Conservation (phyloP, 1,284 basidiomycete species). For the Boletus sp. region DNA sequence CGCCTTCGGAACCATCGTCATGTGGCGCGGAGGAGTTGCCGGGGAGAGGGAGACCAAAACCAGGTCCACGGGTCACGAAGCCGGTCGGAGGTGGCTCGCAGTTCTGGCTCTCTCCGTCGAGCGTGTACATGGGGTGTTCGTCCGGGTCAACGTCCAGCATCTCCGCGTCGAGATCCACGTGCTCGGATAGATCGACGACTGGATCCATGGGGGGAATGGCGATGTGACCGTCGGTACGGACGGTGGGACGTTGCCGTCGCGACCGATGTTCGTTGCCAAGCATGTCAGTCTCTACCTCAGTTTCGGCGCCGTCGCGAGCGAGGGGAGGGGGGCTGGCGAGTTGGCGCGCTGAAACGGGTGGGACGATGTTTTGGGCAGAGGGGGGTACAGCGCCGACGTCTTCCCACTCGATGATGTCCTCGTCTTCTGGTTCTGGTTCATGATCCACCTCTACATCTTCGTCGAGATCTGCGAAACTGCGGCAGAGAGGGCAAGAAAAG, state of each 20-base stretch:
- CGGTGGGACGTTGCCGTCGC: slow-evolving; percentile 26
- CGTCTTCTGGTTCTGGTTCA: slow-evolving; percentile 36
- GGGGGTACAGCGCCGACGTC: slow-evolving; percentile 14
- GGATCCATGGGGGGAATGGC: slow-evolving; percentile 14
- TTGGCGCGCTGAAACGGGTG: slow-evolving; percentile 23
- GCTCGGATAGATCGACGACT: slow-evolving; percentile 17
- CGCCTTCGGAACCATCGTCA: slow-evolving; percentile 34
- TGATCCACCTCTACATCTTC: slow-evolving; percentile 88
- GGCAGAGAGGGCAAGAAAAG: slow-evolving; percentile 94
- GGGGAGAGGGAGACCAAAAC: slow-evolving; percentile 24
- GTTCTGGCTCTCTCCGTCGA: slow-evolving; percentile 16
- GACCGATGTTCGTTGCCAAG: slow-evolving; percentile 17
- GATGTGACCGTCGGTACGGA: slow-evolving; percentile 37
- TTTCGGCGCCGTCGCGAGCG: slow-evolving; percentile 52
- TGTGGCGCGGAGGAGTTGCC: slow-evolving; percentile 19
- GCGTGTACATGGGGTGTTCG: not conserved
- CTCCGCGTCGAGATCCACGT: slow-evolving; percentile 30
- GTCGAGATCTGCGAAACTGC: slow-evolving; percentile 92
- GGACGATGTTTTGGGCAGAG: not conserved
- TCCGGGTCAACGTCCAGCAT: slow-evolving; percentile 31
- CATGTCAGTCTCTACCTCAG: slow-evolving; percentile 57
- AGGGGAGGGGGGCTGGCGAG: slow-evolving; percentile 25
- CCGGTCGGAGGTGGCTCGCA: slow-evolving; percentile 6
- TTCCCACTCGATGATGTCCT: slow-evolving; percentile 37
- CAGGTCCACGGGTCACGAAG: slow-evolving; percentile 18